Evolutionary conservation across 176 grass and related monocot species (phyloP).

Genomic region (Melocanna baccifera): DNA sequence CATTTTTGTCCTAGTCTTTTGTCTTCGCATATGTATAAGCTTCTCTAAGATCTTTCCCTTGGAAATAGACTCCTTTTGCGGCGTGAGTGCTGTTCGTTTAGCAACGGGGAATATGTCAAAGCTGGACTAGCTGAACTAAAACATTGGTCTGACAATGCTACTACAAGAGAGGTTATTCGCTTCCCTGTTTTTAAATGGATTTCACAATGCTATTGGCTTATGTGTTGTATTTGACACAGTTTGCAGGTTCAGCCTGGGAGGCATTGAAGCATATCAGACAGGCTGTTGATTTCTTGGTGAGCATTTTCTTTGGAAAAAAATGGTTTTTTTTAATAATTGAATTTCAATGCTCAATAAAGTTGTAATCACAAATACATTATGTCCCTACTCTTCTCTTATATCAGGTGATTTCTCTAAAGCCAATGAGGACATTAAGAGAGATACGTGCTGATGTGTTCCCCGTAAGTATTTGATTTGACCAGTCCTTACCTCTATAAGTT

Average conservation of each 20-base stretch:
- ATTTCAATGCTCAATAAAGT: constrained; percentile 7
- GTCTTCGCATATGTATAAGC: constrained; percentile 22
- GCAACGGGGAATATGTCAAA: constrained; percentile 88
- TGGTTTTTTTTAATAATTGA: neutral
- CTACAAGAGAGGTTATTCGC: constrained; percentile 69
- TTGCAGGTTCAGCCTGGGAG: constrained; percentile 72
- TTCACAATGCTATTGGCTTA: constrained; percentile 33
- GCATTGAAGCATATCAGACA: constrained; percentile 81
- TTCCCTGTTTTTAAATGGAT: constrained; percentile 21
- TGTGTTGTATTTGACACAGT: constrained; percentile 50
- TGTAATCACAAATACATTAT: constrained; percentile 11
- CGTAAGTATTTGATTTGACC: constrained; percentile 50
- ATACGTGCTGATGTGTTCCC: constrained; percentile 82
- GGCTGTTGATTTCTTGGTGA: constrained; percentile 88
- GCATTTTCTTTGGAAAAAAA: constrained; percentile 18
- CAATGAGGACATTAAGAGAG: constrained; percentile 70
- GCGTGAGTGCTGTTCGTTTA: constrained; percentile 88
- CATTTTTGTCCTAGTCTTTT: constrained; percentile 9
- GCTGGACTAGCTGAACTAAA: constrained; percentile 77
- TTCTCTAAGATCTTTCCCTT: constrained; percentile 32
- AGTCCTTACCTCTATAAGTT: constrained; percentile 4
- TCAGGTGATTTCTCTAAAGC: constrained; percentile 89
- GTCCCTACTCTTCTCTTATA: constrained; percentile 4
- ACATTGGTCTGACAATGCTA: constrained; percentile 72
- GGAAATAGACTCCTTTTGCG: constrained; percentile 69